Conservation (phyloP, 2,329 filamentous ascomycete species). For the Penicillium sclerotigenum region DNA sequence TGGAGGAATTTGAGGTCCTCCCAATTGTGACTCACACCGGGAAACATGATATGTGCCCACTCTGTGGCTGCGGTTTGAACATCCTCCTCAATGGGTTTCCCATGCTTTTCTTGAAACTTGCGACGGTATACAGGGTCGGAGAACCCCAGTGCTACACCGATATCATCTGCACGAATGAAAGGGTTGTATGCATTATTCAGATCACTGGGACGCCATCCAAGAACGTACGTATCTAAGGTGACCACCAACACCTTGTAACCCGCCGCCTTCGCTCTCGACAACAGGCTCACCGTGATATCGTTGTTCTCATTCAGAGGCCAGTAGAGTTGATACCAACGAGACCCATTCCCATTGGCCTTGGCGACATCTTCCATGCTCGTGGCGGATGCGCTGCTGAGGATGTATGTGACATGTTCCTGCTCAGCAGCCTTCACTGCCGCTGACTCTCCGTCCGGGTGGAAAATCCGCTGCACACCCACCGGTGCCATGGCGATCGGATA, state of each 20-base stretch:
- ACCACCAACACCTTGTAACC: slow-evolving; percentile 67
- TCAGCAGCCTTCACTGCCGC: slow-evolving; percentile 60
- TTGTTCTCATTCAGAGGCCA: slow-evolving; percentile 60
- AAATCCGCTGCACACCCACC: slow-evolving; percentile 65
- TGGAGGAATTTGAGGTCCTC: slow-evolving; percentile 56
- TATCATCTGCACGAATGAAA: slow-evolving; percentile 26
- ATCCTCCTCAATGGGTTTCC: slow-evolving; percentile 46
- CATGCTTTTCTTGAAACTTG: slow-evolving; percentile 49
- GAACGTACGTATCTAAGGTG: slow-evolving; percentile 66
- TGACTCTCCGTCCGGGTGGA: slow-evolving; percentile 62
- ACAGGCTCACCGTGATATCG: slow-evolving; percentile 61
- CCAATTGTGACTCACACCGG: slow-evolving; percentile 56
- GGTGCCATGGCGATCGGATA: slow-evolving; percentile 62
- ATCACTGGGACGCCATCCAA: slow-evolving; percentile 66
- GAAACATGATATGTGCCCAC: slow-evolving; percentile 55
- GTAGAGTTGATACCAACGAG: slow-evolving; percentile 71
- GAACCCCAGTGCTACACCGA: slow-evolving; percentile 61
- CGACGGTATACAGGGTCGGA: slow-evolving; percentile 63
- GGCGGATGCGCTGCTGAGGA: slow-evolving; percentile 62
- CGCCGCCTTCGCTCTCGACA: slow-evolving; percentile 56
- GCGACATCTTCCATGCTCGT: slow-evolving; percentile 65
- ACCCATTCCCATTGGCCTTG: slow-evolving; percentile 51
- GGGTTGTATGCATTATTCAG: slow-evolving; percentile 56
- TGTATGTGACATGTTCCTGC: slow-evolving; percentile 60
- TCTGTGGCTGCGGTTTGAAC: slow-evolving; percentile 45